Conservation (phyloP, 2,329 filamentous ascomycete genomes). For the Malbranchea cinnamomea region DNA sequence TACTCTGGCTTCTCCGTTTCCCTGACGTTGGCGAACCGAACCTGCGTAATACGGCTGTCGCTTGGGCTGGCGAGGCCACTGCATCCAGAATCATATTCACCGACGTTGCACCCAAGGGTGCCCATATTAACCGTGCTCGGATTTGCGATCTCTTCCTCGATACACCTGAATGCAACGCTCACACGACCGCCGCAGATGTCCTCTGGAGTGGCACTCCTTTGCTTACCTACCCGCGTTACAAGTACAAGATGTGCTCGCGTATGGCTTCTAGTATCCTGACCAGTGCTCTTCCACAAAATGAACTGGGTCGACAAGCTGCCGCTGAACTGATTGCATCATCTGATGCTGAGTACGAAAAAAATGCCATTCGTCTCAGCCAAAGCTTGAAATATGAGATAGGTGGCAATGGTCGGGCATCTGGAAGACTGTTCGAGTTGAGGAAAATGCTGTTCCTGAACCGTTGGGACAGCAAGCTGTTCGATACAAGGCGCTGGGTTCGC, state of each 20-base stretch:
- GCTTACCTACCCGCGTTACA: slow-evolving; percentile 76
- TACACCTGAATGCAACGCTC: slow-evolving; percentile 94
- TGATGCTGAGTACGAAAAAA: slow-evolving; percentile 73
- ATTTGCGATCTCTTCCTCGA: slow-evolving; percentile 92
- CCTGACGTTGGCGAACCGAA: slow-evolving; percentile 85
- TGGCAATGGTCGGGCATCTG: slow-evolving; percentile 29
- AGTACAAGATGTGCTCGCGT: slow-evolving; percentile 97
- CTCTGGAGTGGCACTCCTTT: slow-evolving; percentile 93
- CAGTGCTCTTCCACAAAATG: slow-evolving; percentile 64
- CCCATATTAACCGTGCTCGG: slow-evolving; percentile 82
- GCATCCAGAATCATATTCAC: slow-evolving; percentile 84
- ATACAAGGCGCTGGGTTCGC: slow-evolving; percentile 78
- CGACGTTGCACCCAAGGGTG: slow-evolving; percentile 86
- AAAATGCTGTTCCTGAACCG: slow-evolving; percentile 68
- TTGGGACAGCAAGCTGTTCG: slow-evolving; percentile 77
- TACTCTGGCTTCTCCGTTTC: slow-evolving; percentile 93
- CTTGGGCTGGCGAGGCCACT: slow-evolving; percentile 75
- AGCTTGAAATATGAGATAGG: slow-evolving; percentile 43
- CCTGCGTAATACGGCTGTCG: slow-evolving; percentile 59
- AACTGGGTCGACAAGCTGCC: slow-evolving; percentile 52
- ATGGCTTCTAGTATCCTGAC: slow-evolving; percentile 93
- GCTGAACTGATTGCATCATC: slow-evolving; percentile 60
- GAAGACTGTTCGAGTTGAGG: slow-evolving; percentile 64
- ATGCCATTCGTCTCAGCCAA: slow-evolving; percentile 52
- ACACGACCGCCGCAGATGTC: slow-evolving; percentile 92